Evolutionary conservation across 345 rosid genomes (phyloP), one percentile per base, ranked within the genome.

Genomic region (Anastatica hierochuntica): DNA sequence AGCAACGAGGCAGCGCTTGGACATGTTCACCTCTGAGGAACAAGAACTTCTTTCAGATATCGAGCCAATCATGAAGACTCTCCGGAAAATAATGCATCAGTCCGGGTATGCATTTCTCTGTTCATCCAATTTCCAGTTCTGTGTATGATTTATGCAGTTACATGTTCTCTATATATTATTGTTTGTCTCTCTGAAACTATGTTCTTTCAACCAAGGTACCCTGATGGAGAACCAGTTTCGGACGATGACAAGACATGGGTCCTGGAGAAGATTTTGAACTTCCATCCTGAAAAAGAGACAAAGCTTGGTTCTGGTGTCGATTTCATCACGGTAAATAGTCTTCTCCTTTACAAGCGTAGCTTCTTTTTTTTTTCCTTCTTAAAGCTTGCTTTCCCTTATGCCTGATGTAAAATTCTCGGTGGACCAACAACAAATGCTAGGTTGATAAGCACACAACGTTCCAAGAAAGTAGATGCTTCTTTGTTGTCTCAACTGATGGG

Each of bases 221-320:
- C 73, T 30, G 95, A 92, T 63, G 89, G 86, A 44, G 90, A 83
- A 65, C 82, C 80, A 8, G 64, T 88, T 34, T 72, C 95, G 3
- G 79, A 81, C 12, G 80, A 70, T 12, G 90, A 92, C 40, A 83
- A 88, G 49, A 59, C 73, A 1, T 83, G 58, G 36, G 59, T 85
- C 3, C 58, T 83, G 3, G 95, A 88, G 26, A 70, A 75, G 37
- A 79, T 92, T 50, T 69, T 92, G 43, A 68, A 71, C 63, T 71
- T 76, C 67, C 99, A 92, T 75, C 95, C 95, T 4, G 84, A 83
- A 14, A 85, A 80, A 67, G 88, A 71, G 2, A 43, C 20, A 5
- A 92, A 92, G 74, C 68, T 74, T 59, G 94, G 95, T 62, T 61
- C 83, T 7, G 95, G 94, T 56, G 60, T 88, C n/a, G 90, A 79